These are phyloP conservation scores for Hanseniaspora guilliermondii DNA, from an alignment of 805 yeast species.

Conservation along the genomic window DNA sequence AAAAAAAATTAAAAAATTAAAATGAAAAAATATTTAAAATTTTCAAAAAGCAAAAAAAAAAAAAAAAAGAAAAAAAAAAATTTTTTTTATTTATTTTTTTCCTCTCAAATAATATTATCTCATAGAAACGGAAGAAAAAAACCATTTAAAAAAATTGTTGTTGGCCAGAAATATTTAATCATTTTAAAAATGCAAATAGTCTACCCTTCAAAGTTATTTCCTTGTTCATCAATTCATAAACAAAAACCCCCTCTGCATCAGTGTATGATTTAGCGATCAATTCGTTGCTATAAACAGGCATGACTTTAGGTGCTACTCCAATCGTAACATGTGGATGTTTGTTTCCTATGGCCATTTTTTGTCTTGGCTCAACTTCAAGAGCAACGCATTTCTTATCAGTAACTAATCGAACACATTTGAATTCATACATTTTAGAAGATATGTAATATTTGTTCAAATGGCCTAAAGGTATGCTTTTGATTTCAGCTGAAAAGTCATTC, in stretches of 20 bases:
- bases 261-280: constrained; percentile 21
- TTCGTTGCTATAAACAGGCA: constrained; percentile 43
- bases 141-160: neutral
- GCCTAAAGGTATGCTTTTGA: neutral
- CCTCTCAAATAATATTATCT: too few species aligned
- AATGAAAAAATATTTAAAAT: neutral
- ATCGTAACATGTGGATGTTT: constrained; percentile 53
- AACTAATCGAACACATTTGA: constrained; percentile 32
- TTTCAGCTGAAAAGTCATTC: neutral
- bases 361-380: constrained; percentile 32
- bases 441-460: neutral
- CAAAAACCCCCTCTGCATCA: neutral
- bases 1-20: neutral
- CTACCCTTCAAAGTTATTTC: neutral
- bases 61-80: neutral
- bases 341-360: constrained; percentile 27
- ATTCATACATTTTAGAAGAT: constrained; percentile 20
- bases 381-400: constrained; percentile 46
- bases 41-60: neutral
- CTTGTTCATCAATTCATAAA: neutral
- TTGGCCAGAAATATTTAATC: too few species aligned
- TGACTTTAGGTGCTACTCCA: constrained; percentile 21
- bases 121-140: neutral
- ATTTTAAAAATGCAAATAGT: neutral
- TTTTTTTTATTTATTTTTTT: neutral